phyloP scores from a whole-genome alignment of 495 filamentous ascomycete genomes.

The Glarea lozoyensis region DNA sequence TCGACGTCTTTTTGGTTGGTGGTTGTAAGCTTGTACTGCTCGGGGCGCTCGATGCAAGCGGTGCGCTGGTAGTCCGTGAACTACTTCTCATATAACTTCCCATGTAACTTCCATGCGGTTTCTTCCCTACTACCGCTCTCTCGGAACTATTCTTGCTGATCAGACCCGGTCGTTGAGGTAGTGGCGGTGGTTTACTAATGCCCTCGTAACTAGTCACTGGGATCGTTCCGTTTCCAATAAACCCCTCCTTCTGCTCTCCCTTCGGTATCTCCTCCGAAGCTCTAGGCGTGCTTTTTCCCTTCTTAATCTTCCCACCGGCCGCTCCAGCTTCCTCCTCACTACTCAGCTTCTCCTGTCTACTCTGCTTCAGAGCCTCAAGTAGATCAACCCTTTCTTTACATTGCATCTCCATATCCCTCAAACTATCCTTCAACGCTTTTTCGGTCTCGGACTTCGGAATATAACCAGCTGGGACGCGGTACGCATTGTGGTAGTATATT shows the following conservation, averaged over 20 bases:
- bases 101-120: slow-evolving; percentile 8
- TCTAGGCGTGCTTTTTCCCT: slow-evolving; percentile 9
- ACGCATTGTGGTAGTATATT: slow-evolving; percentile 81
- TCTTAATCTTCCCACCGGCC: slow-evolving; percentile 15
- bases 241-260: slow-evolving; percentile 36
- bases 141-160: slow-evolving; percentile 45
- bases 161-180: slow-evolving; percentile 50
- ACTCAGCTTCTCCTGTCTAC: slow-evolving; percentile 39
- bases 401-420: slow-evolving; percentile 78
- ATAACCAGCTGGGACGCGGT: slow-evolving; percentile 59
- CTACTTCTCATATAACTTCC: slow-evolving; percentile 5
- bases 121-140: slow-evolving; percentile 23
- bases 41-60: slow-evolving; percentile 21
- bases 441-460: slow-evolving; percentile 78
- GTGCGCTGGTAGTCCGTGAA: slow-evolving; percentile 13
- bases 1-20: slow-evolving; percentile 36
- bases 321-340: slow-evolving; percentile 7
- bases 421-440: slow-evolving; percentile 67
- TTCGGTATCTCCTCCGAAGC: slow-evolving; percentile 7
- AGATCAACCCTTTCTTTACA: slow-evolving; percentile 91
- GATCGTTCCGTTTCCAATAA: slow-evolving; percentile 73
- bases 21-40: slow-evolving; percentile 21
- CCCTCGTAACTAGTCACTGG: slow-evolving; percentile 71
- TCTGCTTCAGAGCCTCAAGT: slow-evolving; percentile 70
- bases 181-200: slow-evolving; percentile 56